Conservation (phyloP, 2,329 filamentous ascomycete genomes). For the Fusarium verticillioides region DNA sequence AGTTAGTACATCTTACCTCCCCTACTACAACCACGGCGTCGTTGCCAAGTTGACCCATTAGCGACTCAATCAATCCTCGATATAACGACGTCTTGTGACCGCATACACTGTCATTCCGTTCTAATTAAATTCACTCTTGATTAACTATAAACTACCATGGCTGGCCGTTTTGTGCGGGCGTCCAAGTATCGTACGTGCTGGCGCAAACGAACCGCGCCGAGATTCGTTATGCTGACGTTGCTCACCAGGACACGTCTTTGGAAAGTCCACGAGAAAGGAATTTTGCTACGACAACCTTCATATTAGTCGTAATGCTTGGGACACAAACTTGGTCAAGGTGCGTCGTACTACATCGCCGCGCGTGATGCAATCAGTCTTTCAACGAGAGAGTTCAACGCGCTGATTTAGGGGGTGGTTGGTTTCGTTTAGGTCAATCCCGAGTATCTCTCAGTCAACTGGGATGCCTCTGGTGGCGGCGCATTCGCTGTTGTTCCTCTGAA, state of each 20-base stretch:
- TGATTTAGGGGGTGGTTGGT: constrained; percentile 41
- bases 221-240: constrained; percentile 43
- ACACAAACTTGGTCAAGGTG: constrained; percentile 98
- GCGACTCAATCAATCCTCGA: constrained; percentile 15
- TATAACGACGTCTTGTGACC: constrained; percentile 7
- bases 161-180: constrained; percentile 73
- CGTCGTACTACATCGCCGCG: constrained; percentile 73
- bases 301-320: constrained; percentile 98
- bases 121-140: constrained; percentile 15
- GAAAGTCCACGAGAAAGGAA: constrained; percentile 94
- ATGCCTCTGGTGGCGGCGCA: constrained; percentile 92
- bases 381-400: constrained; percentile 34
- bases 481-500: constrained; percentile 94
- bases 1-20: constrained; percentile 33
- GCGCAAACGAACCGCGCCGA: constrained; percentile 44
- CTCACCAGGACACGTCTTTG: constrained; percentile 91
- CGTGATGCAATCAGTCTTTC: constrained; percentile 27
- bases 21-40: constrained; percentile 35
- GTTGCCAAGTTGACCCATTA: constrained; percentile 34
- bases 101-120: constrained; percentile 14
- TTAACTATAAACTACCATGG: constrained; percentile 56
- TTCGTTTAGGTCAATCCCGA: constrained; percentile 84
- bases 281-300: constrained; percentile 98
- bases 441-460: constrained; percentile 98
- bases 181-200: constrained; percentile 73